Evolutionary conservation across 2,329 filamentous ascomycete genomes (phyloP), one percentile per base, ranked within the genome.

Genomic region (Diplodia corticola): DNA sequence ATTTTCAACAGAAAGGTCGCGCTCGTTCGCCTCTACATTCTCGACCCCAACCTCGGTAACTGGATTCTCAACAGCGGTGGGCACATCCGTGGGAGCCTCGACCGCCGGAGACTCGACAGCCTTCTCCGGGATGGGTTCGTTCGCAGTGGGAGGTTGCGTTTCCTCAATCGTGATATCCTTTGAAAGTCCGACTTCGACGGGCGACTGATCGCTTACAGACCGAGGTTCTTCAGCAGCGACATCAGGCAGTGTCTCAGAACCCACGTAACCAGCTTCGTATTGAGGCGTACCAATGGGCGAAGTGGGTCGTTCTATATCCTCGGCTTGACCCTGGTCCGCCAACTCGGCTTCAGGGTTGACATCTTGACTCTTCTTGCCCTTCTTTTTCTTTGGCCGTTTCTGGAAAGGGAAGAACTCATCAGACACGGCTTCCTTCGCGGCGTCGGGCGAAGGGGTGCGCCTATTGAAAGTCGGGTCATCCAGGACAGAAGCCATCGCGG

Each of bases 401-500:
- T 66, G 54, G 33, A 66, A 66, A 2, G 64, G 64, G 55, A 66
- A 70, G 55, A 73, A 72, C 15, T 75, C 73, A 15, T 73, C 71
- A 7, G 71, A 69, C 15, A 75, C 73, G 24, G 67, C 64, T 24
- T 72, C 70, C 13, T 67, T 64, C 40, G 63, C 60, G 12, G 69
- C 69, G 5, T 63, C 70, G 2, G 59, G 65, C 0, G 65, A 67
- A 0, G 50, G 49, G 10, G 55, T 61, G 17, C 64, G 35, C 6
- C 63, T 59, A n/a, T 63, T 54, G 65, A 80, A 78, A 4, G 74
- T 68, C 1, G 76, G 69, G 70, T 79, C 72, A 67, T 78, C 74
- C 69, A 77, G 68, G 70, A 78, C 67, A 79, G 76, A 57, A 30
- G 77, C 74, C 55, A 80, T 71, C 3, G 79, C 74, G 28, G 74